Evolutionary conservation across 805 yeast species (phyloP), one percentile per base, ranked within the genome.

Genomic region (Teunomyces stri): DNA sequence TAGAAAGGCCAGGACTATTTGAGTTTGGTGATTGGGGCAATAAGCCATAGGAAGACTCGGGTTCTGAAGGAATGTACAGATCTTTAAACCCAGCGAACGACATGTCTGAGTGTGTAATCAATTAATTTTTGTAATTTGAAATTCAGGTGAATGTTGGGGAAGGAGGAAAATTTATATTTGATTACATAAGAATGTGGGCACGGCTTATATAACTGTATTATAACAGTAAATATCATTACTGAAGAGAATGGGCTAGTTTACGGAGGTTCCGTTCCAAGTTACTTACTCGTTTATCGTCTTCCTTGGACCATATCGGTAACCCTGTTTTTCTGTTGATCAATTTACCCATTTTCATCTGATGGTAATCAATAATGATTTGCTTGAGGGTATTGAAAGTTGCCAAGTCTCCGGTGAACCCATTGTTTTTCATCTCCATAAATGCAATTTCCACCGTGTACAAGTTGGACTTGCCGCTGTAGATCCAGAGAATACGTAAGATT

Each of bases 371-470:
- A 21, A 72, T 54, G 4, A 71, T 65, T 44, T 63, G 64, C 49
- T 64, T 67, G 36, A 72, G 44, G 21, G 70, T 64, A 34, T 65
- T 61, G 48, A 66, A 68, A 1, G 78, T 72, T 25, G 50, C 45
- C 25, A 59, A 34, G 44, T 72, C 70, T 2, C 78, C 78, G 20
- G 48, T 43, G 46, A 69, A 70, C 20, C 78, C 78, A 49, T 69
- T 69, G 48, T 70, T 68, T 28, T 55, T 50, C 78, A 72, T 72
- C 51, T 72, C 78, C 44, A 61, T 58, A 25, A 54, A 55, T 1
- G 61, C 52, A 49, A 59, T 62, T 55, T 70, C 76, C 20, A 72
- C 57, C 16, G 62, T 66, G 47, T 64, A 64, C 21, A 72, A 50
- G 42, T 61, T 62, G 9, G 66, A 54, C 51, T 68, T 69, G 15